A percentile compares a stretch with the other conserved stretches of the same genome.
Conservation (phyloP, 192 early-diverging fungal species). For the Podila epigama region DNA sequence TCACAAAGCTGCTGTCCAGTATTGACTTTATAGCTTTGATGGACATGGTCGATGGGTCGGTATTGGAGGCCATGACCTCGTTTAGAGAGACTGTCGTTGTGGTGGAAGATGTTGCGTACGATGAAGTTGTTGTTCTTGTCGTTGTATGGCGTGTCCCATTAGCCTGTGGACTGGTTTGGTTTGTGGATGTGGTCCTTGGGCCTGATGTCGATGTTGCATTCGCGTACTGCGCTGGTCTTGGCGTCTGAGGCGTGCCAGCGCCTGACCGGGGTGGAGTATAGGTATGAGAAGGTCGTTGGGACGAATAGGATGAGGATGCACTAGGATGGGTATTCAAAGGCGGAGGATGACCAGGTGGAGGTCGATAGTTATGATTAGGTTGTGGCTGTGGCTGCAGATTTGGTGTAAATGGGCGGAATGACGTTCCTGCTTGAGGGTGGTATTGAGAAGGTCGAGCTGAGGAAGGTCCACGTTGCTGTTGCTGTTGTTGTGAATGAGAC, state of each 20-base stretch:
- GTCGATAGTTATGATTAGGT: not conserved
- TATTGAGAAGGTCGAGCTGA: too few relatives aligned
- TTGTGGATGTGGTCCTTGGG: not conserved
- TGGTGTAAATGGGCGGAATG: too few relatives aligned
- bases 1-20: slow-evolving; percentile 69
- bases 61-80: slow-evolving; percentile 51
- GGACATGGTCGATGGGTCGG: slow-evolving; percentile 64
- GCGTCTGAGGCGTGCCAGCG: not conserved
- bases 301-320: not conserved
- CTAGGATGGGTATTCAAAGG: not conserved
- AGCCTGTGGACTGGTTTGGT: not conserved
- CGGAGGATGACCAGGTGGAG: not conserved
- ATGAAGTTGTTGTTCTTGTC: slow-evolving; percentile 4
- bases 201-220: not conserved
- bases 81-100: slow-evolving; percentile 16
- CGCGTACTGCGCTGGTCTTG: not conserved
- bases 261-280: not conserved
- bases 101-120: not conserved
- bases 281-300: not conserved
- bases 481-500: slow-evolving; percentile 21
- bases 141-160: not conserved
- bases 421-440: too few relatives aligned
- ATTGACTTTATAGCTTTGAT: slow-evolving; percentile 74
- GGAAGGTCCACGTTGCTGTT: slow-evolving; percentile 9
- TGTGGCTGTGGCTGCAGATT: slow-evolving; percentile 8